Evolutionary conservation across 2,329 filamentous ascomycete genomes (phyloP), one percentile per base, ranked within the genome.

Genomic region (Trichoderma brevicompactum): DNA sequence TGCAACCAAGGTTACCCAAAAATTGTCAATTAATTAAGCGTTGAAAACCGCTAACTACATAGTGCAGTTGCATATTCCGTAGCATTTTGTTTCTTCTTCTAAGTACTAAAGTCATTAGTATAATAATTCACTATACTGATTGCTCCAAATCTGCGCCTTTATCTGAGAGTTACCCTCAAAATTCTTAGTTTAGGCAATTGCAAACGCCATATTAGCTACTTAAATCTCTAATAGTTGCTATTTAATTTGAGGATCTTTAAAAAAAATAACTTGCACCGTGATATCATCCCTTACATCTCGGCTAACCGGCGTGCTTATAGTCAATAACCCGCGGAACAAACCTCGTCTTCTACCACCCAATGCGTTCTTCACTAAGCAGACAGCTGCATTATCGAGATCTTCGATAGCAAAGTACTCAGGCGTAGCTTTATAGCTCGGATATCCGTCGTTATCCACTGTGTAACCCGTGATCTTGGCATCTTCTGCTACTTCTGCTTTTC

Each of bases 261-360:
- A 78, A 67, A 95, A 94, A 66, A 94, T 90, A 38, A 96, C 91
- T 77, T 95, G 90, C 15, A 95, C 89, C 0, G 92, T 95, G 63
- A 94, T 82, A 74, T 95, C 92, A 71, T 95, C 92, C 69, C 90
- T 86, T 52, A 78, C 74, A 54, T 74, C 72, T 68, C 92, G 82
- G 44, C 89, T 89, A 70, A 89, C 87, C 0, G 92, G 92, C 68
- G 87, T 87, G 8, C 87, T 86, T 34, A 92, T 82, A 1, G 90
- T 92, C 72, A 94, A 79, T 55, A 92, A 78, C 5, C 90, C 91
- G 69, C 87, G 88, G 28, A 95, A 81, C 82, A 92, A 86, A 71
- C 92, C 89, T 69, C 85, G 82, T 69, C 94, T 86, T 66, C 86
- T 89, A 5, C 92, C 92, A 44, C 92, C 92, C 13, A 95, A 84